Conservation (phyloP, 192 early-diverging fungal species). For the Coemansia reversa region DNA sequence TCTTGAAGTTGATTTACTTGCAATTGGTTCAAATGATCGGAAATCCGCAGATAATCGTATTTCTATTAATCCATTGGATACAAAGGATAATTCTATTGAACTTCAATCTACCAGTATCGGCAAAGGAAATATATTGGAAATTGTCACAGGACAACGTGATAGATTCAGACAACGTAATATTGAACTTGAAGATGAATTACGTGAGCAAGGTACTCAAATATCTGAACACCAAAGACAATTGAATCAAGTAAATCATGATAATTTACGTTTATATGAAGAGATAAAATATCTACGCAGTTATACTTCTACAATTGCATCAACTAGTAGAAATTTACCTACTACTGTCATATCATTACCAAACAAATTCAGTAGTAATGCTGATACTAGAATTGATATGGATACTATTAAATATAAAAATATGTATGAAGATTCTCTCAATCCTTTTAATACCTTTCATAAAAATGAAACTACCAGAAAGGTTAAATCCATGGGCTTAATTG, state of each 20-base stretch:
- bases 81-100: constrained; percentile 15
- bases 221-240: constrained; percentile 64
- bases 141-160: constrained; percentile 86
- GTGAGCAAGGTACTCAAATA: constrained; percentile 46
- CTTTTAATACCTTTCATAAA: constrained; percentile 81
- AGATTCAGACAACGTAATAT: constrained; percentile 82
- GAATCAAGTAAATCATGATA: constrained; percentile 74
- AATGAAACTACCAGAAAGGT: constrained; percentile 71
- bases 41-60: not conserved
- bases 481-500: constrained; percentile 71
- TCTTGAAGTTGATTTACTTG: constrained; percentile 33
- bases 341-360: constrained; percentile 43
- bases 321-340: no score
- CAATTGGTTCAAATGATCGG: constrained; percentile 2
- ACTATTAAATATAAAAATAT: constrained; percentile 67
- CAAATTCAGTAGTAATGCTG: constrained; percentile 22
- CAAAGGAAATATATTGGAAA: constrained; percentile 60
- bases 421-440: constrained; percentile 89
- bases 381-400: constrained; percentile 20
- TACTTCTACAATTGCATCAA: constrained; percentile 25
- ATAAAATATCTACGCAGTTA: constrained; percentile 84
- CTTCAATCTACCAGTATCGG: not conserved
- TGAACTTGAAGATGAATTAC: constrained; percentile 78
- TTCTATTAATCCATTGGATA: no score
- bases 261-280: constrained; percentile 87